phyloP scores from a whole-genome alignment of 371 early-diverging fungal species.

The Mortierella sp. region DNA sequence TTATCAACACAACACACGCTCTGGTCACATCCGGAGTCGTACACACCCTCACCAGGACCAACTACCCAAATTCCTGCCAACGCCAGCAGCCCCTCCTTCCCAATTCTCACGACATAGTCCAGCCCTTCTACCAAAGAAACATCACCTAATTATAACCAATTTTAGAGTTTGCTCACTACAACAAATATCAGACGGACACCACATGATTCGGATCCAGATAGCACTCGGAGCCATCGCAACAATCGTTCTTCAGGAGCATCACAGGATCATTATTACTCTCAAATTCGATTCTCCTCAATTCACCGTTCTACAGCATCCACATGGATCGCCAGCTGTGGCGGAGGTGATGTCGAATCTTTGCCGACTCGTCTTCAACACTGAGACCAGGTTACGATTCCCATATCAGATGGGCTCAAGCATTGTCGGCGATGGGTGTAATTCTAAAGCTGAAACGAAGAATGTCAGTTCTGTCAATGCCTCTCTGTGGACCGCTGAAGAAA shows the following conservation, averaged over 20 bases:
- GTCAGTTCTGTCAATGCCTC: background rate
- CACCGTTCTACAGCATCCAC: slow-evolving; percentile 20
- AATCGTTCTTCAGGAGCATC: slow-evolving; percentile 19
- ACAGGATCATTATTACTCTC: slow-evolving; percentile 19
- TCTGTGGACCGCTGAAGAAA: slow-evolving; percentile 48
- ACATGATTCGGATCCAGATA: slow-evolving; percentile 17
- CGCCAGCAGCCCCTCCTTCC: background rate
- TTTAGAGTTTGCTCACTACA: slow-evolving; percentile 32
- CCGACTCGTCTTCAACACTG: slow-evolving; percentile 17
- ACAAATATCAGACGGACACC: background rate
- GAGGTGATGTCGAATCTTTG: slow-evolving; percentile 26
- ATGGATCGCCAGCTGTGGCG: slow-evolving; percentile 1
- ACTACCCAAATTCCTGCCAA: background rate
- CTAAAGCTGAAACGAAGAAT: background rate
- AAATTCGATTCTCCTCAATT: slow-evolving; percentile 39
- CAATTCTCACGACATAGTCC: background rate
- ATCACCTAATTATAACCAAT: slow-evolving; percentile 33
- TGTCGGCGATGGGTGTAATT: background rate
- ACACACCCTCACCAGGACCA: slow-evolving; percentile 13
- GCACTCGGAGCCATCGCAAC: slow-evolving; percentile 26
- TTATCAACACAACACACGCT: background rate
- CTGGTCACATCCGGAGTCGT: slow-evolving; percentile 5
- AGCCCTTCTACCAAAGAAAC: background rate
- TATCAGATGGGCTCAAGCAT: slow-evolving; percentile 21
- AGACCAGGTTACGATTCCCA: slow-evolving; percentile 18